These are phyloP conservation scores for Delonix regia DNA, from an alignment of 306 rosid genomes.

Conservation along the genomic window DNA sequence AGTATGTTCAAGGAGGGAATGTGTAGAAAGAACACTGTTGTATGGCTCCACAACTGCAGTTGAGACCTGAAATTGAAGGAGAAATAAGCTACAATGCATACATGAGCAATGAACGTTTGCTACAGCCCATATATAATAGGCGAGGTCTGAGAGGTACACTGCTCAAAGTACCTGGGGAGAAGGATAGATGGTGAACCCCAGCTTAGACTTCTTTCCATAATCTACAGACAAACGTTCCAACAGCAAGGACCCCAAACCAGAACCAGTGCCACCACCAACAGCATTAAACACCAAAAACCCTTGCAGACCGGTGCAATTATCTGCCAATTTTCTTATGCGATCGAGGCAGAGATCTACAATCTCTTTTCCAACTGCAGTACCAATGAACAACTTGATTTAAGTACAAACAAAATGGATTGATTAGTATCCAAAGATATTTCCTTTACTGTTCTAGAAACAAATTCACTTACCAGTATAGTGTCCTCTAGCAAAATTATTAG, in stretches of 20 bases:
- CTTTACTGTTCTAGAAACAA: slow-evolving; percentile 1
- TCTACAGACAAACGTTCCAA: slow-evolving; percentile 94
- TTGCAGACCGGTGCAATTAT: slow-evolving; percentile 96
- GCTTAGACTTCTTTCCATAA: slow-evolving; percentile 92
- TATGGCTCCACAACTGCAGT: slow-evolving; percentile 99
- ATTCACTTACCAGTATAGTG: slow-evolving; percentile 72
- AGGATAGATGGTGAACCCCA: slow-evolving; percentile 96
- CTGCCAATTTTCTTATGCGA: slow-evolving; percentile 90
- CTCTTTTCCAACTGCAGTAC: slow-evolving; percentile 72
- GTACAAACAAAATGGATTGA: neutral
- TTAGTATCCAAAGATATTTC: neutral
- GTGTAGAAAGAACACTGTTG: slow-evolving; percentile 96
- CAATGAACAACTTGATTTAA: neutral
- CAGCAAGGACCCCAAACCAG: slow-evolving; percentile 88
- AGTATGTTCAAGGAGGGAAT: slow-evolving; percentile 95
- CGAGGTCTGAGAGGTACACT: neutral
- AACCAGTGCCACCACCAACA: slow-evolving; percentile 98
- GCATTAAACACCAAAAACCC: slow-evolving; percentile 95
- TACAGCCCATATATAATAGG: neutral
- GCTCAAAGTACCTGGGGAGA: slow-evolving; percentile 86
- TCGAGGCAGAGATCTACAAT: slow-evolving; percentile 97
- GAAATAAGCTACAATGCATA: neutral
- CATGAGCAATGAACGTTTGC: neutral
- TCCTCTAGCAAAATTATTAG: slow-evolving; percentile 95
- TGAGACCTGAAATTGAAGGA: slow-evolving; percentile 65